Percentiles rank a stretch among this genome's conserved stretches.
phyloP scores from a whole-genome alignment of 768 basidiomycete species.

The Boletus barrowsii region DNA sequence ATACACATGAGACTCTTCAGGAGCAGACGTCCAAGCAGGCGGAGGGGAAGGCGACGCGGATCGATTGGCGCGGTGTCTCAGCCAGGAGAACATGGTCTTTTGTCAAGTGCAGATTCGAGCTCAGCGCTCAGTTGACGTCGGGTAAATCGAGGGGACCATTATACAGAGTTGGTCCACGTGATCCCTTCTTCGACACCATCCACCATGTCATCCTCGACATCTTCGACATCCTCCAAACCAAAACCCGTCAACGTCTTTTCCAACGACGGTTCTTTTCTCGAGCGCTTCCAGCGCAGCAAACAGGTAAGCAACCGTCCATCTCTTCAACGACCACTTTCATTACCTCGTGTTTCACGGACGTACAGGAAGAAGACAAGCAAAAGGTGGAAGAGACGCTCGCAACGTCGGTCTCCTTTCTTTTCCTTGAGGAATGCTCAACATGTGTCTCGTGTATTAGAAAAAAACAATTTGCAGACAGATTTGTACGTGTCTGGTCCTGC shows the following conservation, averaged over 20 bases:
- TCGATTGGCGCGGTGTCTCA: background rate
- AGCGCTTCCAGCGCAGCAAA: constrained; percentile 57
- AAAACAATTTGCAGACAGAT: constrained; percentile 56
- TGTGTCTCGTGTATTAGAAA: constrained; percentile 42
- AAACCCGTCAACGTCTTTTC: constrained; percentile 62
- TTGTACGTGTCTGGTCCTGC: constrained; percentile 34
- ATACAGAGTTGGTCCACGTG: too few species aligned
- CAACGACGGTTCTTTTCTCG: constrained; percentile 67
- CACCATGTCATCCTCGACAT: constrained; percentile 20
- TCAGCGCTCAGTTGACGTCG: too few species aligned
- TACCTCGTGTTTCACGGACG: background rate
- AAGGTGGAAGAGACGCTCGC: constrained; percentile 49
- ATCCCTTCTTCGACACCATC: background rate
- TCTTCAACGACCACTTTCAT: background rate
- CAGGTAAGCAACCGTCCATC: constrained; percentile 37
- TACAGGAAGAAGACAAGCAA: constrained; percentile 56
- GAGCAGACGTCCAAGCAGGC: constrained; percentile 59
- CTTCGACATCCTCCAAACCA: constrained; percentile 27
- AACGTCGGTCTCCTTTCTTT: constrained; percentile 37
- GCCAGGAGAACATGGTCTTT: too few species aligned
- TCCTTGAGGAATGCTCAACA: background rate
- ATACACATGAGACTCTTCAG: constrained; percentile 44
- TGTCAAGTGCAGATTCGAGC: too few species aligned
- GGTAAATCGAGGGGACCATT: too few species aligned
- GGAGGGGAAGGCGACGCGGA: constrained; percentile 23